Evolutionary conservation across 768 basidiomycete species (phyloP), one percentile per base, ranked within the genome.

Genomic region (Collybia mongolica): DNA sequence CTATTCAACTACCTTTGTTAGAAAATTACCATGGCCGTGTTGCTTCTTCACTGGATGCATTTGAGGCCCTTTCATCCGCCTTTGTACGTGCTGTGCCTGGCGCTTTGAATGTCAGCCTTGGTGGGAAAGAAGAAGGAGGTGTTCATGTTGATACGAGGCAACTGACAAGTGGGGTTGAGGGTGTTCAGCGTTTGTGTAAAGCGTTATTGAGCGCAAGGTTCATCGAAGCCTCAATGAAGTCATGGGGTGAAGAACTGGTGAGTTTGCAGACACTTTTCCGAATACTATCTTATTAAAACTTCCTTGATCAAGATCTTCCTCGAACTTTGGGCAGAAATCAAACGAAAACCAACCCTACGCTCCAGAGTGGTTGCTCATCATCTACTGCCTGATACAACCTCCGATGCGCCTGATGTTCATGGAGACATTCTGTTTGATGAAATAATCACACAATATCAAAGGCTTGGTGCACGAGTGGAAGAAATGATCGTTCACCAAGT

Each of bases 81-180:
- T 83, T 99, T 55, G 82, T 94, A 37, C 86, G 93, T 12, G 88
- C 88, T 3, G 94, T 98, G 1, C 97, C 97, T 1, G 97, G 97
- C 15, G 93, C 93, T 0, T 75, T 98, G 36, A 77, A 82, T 17
- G 83, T 83, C 39, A 76, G 74, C 40, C 67, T 83, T n/a, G 71
- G 74, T 23, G 64, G 72, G 24, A 70, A 77, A 51, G 72, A 72
- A 44, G 70, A 73, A 35, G 65, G 66, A 40, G 56, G 63, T 3
- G 67, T 70, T 26, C 71, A 72, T 45, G 74, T 80, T 3, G 86
- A 90, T 59, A 73, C 82, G 6, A 73, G 75, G 50, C 77, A 76
- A 51, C 73, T 93, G 53, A 95, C 94, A 0, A 82, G 81, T 29
- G 97, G 97, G 1, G 80, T 89, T 2, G 86, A 88, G 43, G 97